Evolutionary conservation across 257 asterid genomes (phyloP).

Genomic region (Nicotiana sylvestris): DNA sequence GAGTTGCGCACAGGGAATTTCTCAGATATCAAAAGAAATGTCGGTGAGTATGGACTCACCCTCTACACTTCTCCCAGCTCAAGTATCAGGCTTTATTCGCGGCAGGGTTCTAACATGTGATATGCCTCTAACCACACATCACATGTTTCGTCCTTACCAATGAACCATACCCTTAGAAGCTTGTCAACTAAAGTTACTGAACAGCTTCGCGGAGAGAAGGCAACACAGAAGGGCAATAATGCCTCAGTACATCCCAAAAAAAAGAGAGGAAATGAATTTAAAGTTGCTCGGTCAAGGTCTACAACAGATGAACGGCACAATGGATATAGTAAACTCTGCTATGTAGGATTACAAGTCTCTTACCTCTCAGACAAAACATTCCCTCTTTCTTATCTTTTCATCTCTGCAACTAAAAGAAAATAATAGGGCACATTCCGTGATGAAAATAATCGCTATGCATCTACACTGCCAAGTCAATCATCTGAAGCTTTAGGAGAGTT

Average conservation of each 20-base stretch:
- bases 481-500: constrained; percentile 70
- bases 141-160: neutral
- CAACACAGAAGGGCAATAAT: neutral
- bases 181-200: neutral
- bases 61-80: neutral
- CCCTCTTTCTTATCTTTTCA: neutral
- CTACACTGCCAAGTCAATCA: constrained; percentile 21
- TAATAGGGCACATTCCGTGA: constrained; percentile 10
- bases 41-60: neutral
- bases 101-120: neutral
- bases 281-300: constrained; percentile 1
- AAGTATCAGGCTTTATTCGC: neutral
- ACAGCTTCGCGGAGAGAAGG: neutral
- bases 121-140: neutral
- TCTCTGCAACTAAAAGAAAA: constrained; percentile 7
- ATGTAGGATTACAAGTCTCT: constrained; percentile 10
- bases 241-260: neutral
- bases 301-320: constrained; percentile 5
- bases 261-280: neutral
- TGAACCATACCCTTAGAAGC: neutral
- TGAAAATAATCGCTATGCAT: neutral
- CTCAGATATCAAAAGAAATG: no score
- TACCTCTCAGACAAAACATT: constrained; percentile 4
- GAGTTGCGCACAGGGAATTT: no score
- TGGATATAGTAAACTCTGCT: neutral